Evolutionary conservation across 139 green algal species (phyloP), one percentile per base, ranked within the genome.

Genomic region (Haematococcus sp.): DNA sequence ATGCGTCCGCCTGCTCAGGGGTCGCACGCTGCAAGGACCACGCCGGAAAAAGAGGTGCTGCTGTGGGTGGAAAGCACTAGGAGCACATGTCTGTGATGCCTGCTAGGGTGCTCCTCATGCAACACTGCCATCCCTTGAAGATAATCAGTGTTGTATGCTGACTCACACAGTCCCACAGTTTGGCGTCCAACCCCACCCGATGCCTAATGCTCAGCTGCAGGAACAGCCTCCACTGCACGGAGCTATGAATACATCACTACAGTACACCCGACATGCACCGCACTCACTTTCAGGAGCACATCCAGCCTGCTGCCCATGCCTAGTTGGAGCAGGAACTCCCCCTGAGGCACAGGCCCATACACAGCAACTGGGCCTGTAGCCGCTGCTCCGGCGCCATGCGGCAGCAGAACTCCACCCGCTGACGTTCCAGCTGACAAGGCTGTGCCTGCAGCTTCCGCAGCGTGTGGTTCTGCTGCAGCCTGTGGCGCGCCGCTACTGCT

Each of bases 301-400:
- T 94, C 30, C 70, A 95, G 76, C 19, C 93, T 76, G 19, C 79
- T 68, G 44, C 88, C 74, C 3, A 97, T 92, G 54, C 93, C 92
- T 32, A 97, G 76, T 0, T 74, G 44, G 7, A 78, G 76, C n/a
- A 97, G 81, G 43, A 97, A 89, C 52, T 84, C 55, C 1, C 75
- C 75, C 75, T 97, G 94, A 2, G 77, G 67, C 34, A 96, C 86
- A 23, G 91, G 93, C 0, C 93, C 93, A 69, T 92, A 74, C 60
- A 81, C 86, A 32, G 28, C 51, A n/a, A 84, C 81, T 40, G 52
- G 46, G 7, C 40, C 40, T 11, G 11, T 11, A 49, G 40, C 40
- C 7, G 7, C 11, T 49, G 40, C 40, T 19, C 7, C 40, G 7
- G 40, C 11, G 40, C 40, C 40, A 49, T 7, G 40, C 7, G 40